Base-by-base conservation (phyloP, 345 rosid genomes). In the Acer campestre region DNA sequence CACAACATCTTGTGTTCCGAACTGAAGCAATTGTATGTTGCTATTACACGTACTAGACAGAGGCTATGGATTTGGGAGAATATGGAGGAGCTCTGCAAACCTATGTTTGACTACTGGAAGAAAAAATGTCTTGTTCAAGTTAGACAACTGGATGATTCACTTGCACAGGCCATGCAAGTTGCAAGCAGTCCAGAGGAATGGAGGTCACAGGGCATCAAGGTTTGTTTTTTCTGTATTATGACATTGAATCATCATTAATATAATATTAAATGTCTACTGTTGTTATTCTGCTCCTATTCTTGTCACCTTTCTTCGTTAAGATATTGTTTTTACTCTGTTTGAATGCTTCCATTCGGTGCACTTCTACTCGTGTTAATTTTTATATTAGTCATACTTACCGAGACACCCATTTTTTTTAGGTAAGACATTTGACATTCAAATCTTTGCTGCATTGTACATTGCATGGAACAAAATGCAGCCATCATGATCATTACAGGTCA, bases 31-130 rank as follows among this genome's bases (percentile, higher is more conserved):
- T 68, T 87, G n/a, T 85, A 87, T 75, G 90, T 83, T 22, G 89
- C 90, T 4, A 84, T 88, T 53, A 87, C 94, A 31, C 86, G 87
- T 3, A 88, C 92, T 10, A 76, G 84, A 75, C 90, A 87, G 68
- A 81, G 94, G 44, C 76, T 88, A 62, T 88, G 88, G 90, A 83
- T 90, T 29, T 83, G 87, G 75, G 94, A 90, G 74, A 82, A 80
- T 56, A 6, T 31, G 0, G 77, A 80, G 74, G 91, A 86, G 20
- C 49, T 76, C 18, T 81, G 85, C 0, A 72, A 78, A 73, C 87
- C 91, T 6, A 71, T 88, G 75, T 80, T 86, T 58, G 78, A 84
- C 48, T 84, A 75, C 38, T 86, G 89, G 89, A 82, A 51, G 74
- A 76, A 73, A 66, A 75, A 61, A 62, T 20, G 46, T 25, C 85